Conservation (phyloP, 106 monocot genomes). For the Dendrobium chrysotoxum region DNA sequence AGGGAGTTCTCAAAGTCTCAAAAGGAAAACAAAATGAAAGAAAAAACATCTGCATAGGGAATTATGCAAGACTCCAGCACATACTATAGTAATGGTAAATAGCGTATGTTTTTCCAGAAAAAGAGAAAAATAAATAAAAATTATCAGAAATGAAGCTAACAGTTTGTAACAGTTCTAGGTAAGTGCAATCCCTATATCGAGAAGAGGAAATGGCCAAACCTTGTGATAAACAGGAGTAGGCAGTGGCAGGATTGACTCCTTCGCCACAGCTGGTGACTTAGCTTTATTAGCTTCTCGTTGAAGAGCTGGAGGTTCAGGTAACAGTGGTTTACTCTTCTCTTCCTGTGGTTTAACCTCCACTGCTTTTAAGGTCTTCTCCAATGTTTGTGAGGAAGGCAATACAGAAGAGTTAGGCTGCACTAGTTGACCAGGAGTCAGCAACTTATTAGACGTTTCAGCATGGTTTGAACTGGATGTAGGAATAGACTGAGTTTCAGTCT, state of each 20-base stretch:
- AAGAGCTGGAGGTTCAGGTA: neutral
- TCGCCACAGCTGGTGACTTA: neutral
- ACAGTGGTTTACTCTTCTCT: conserved; percentile 5
- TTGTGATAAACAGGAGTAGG: conserved; percentile 11
- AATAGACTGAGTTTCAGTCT: conserved; percentile 6
- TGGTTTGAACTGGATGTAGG: conserved; percentile 6
- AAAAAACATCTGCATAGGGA: neutral
- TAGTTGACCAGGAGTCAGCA: conserved; percentile 10
- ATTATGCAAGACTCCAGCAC: neutral
- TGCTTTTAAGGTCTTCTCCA: neutral
- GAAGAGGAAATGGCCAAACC: conserved; percentile 9
- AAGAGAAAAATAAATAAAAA: neutral
- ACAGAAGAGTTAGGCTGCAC: conserved; percentile 5
- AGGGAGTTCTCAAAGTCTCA: neutral
- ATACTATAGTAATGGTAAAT: neutral
- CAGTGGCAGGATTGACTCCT: conserved; percentile 7
- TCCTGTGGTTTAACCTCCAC: neutral
- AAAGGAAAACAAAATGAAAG: neutral
- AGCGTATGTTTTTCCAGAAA: neutral
- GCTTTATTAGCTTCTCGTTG: conserved; percentile 5
- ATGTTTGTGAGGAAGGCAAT: neutral
- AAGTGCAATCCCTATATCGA: neutral
- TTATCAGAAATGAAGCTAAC: neutral
- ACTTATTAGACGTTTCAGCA: neutral
- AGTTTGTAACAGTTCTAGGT: neutral